phyloP scores from a whole-genome alignment of 768 basidiomycete genomes.

The Candolleomyces efflorescens region DNA sequence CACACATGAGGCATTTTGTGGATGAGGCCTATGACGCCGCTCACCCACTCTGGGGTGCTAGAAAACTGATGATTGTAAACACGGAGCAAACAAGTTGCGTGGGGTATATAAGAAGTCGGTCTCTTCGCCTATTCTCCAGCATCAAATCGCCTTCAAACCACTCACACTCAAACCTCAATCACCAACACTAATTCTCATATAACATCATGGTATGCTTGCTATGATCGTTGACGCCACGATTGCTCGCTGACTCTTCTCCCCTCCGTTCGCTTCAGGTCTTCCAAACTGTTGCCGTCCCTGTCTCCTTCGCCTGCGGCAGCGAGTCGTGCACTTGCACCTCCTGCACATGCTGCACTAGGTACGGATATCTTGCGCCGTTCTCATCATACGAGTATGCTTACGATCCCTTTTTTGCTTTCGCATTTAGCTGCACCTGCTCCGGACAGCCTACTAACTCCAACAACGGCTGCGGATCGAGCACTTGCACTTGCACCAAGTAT shows the following conservation, averaged over 20 bases:
- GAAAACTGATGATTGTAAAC: background rate
- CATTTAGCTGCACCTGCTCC: background rate
- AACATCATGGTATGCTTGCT: background rate
- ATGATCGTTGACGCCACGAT: background rate
- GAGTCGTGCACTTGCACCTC: background rate
- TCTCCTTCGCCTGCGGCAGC: background rate
- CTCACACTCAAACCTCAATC: no score
- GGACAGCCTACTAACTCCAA: background rate
- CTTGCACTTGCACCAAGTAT: conserved; percentile 2
- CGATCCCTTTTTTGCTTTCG: no score
- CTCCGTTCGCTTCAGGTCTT: background rate
- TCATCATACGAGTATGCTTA: background rate
- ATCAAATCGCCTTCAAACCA: no score
- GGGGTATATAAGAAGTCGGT: no score
- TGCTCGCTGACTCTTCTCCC: background rate
- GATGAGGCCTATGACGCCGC: background rate
- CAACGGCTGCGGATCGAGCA: conserved; percentile 1
- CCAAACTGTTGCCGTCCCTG: background rate
- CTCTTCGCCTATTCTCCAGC: no score
- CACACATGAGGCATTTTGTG: background rate
- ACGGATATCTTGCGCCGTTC: background rate
- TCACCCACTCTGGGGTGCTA: background rate
- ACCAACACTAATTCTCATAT: background rate
- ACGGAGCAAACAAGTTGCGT: background rate
- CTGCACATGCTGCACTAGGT: background rate